Evolutionary conservation across 768 basidiomycete genomes (phyloP), one percentile per base, ranked within the genome.

Genomic region (Boletellus ananas): DNA sequence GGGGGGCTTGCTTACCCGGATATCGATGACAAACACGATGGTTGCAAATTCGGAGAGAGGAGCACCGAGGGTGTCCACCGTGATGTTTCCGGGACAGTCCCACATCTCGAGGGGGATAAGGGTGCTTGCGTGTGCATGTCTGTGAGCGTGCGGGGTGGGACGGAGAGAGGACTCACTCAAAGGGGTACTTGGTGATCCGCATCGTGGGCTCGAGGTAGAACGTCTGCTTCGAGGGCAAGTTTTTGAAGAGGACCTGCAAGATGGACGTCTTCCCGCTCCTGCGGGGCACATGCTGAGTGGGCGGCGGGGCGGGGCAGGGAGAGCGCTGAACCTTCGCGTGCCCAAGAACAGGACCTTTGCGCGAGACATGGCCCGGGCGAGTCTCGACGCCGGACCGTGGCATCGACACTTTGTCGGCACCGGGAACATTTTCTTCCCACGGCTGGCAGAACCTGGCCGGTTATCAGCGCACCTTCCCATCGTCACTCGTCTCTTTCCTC

Each of bases 181-280:
- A 85, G 31, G 73, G 66, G 62, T 85, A 81, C 60, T 85, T 90
- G 42, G 77, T 77, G 39, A 90, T 76, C 45, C 85, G 81, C 69
- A 84, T 84, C 1, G 92, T 94, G 2, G 89, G 82, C 60, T 95
- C 94, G 56, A 96, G 79, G 70, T 85, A 96, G 63, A 95, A 90
- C 0, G 90, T 85, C 57, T 95, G 85, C 61, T 90, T 93, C 0
- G 90, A 79, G 0, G 83, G 77, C 39, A 93, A 73, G 54, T 84
- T 76, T 57, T 94, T 84, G 75, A 98, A 95, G n/a, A 96, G 78
- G 31, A 94, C 90, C 66, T 94, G 83, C 58, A 87, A 80, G 46
- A 94, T 90, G 17, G 90, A 93, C 33, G 93, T 89, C 68, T 96
- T 98, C 51, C 94, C 94, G 50, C 87, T 86, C 71, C 94, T 94